phyloP scores from a whole-genome alignment of 331 rosid genomes.

The Pyrus hybrid region DNA sequence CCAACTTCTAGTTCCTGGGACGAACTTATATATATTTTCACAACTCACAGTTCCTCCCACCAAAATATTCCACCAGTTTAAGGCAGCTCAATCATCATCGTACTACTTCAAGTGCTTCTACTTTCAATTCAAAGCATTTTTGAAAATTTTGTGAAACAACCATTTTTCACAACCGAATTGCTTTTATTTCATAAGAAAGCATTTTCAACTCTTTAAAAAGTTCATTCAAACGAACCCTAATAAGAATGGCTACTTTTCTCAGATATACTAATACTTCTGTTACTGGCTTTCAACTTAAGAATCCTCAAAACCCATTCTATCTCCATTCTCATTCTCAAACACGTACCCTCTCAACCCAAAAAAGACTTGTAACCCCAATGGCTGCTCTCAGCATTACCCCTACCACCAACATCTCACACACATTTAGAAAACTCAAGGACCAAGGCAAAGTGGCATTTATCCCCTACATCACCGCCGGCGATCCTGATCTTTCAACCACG shows the following conservation, averaged over 20 bases:
- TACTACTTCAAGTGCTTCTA: too few relatives aligned
- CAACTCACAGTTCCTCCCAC: too few relatives aligned
- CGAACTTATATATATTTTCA: too few relatives aligned
- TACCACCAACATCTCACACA: conserved; percentile 53
- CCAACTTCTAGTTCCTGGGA: too few relatives aligned
- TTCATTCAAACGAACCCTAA: too few relatives aligned
- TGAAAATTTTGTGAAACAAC: too few relatives aligned
- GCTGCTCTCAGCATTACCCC: conserved; percentile 37
- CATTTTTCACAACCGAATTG: too few relatives aligned
- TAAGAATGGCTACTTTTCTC: conserved; percentile 37
- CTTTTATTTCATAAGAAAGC: too few relatives aligned
- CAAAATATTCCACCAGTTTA: too few relatives aligned
- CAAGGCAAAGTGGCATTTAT: conserved; percentile 78
- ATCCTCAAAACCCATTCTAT: conserved; percentile 16
- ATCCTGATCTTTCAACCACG: conserved; percentile 86
- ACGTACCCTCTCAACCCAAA: conserved; percentile 18
- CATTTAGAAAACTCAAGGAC: conserved; percentile 47
- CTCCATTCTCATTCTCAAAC: conserved; percentile 26
- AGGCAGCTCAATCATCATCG: too few relatives aligned
- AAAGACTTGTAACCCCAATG: conserved; percentile 11
- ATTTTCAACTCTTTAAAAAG: too few relatives aligned
- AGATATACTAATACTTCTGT: conserved; percentile 11
- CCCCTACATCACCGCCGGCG: conserved; percentile 86
- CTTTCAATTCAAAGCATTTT: too few relatives aligned
- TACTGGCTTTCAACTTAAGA: conserved; percentile 29